Percentiles rank a stretch among this genome's conserved stretches.
Evolutionary conservation across 2,329 filamentous ascomycete species (phyloP).

Genomic region (Incumbomyces lentus): DNA sequence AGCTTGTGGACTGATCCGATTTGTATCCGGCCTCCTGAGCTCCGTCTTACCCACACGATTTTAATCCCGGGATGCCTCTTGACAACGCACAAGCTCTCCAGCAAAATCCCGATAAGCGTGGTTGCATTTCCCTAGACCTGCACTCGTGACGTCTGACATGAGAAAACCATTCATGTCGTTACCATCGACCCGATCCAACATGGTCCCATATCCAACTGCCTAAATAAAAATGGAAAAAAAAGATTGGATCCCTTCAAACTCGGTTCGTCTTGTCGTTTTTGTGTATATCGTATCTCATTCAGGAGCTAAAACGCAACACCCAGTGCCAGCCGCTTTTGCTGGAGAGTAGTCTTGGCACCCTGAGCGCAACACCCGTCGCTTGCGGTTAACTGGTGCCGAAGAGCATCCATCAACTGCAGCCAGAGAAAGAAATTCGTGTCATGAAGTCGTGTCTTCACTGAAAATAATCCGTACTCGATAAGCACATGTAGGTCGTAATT

Average conservation of each 20-base stretch:
- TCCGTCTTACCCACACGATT: too few species aligned
- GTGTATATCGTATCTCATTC: slow-evolving; percentile 3
- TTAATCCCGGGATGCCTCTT: too few species aligned
- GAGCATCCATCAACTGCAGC: not conserved
- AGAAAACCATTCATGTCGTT: too few species aligned
- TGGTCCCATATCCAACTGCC: too few species aligned
- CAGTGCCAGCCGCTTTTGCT: not conserved
- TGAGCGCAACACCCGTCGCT: not conserved
- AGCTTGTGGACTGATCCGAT: slow-evolving; percentile 2
- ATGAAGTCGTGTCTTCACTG: slow-evolving; percentile 18
- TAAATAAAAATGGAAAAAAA: too few species aligned
- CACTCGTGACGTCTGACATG: too few species aligned
- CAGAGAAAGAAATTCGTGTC: slow-evolving; percentile 20
- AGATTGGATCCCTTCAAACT: too few species aligned
- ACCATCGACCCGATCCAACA: too few species aligned
- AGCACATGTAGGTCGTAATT: slow-evolving; percentile 4
- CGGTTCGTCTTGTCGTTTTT: not conserved
- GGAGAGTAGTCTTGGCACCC: not conserved
- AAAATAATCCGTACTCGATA: slow-evolving; percentile 1
- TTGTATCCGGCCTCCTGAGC: not conserved
- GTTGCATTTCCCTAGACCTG: too few species aligned
- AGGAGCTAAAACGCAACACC: not conserved
- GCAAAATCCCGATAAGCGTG: too few species aligned
- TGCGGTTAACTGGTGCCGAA: not conserved
- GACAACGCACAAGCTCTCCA: too few species aligned